Conservation (phyloP, 1,284 basidiomycete genomes). For the Ceratobasidium sp. region DNA sequence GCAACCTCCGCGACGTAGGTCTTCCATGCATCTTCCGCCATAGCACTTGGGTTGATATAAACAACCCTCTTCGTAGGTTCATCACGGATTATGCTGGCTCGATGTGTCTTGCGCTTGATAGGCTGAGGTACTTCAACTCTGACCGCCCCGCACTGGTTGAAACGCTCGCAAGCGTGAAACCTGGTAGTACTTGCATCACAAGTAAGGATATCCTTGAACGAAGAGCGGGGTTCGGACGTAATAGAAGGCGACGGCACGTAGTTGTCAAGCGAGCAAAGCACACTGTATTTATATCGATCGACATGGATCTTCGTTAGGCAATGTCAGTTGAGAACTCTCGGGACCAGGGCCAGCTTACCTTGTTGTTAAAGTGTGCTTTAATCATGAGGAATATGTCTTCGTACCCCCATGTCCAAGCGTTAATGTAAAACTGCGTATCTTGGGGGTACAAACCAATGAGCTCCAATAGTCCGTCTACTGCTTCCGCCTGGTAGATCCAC, state of each 20-base stretch:
- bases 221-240: background rate
- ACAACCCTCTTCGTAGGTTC: constrained; percentile 65
- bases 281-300: constrained; percentile 83
- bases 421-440: constrained; percentile 83
- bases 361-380: constrained; percentile 68
- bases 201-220: constrained; percentile 71
- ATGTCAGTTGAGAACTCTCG: background rate
- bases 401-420: constrained; percentile 94
- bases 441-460: constrained; percentile 75
- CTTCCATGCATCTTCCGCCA: constrained; percentile 70
- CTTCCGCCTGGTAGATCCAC: constrained; percentile 65
- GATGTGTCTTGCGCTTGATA: constrained; percentile 37
- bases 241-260: constrained; percentile 63
- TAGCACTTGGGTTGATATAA: constrained; percentile 79
- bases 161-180: constrained; percentile 92
- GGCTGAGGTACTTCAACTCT: constrained; percentile 50
- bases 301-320: constrained; percentile 74
- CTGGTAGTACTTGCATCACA: constrained; percentile 69
- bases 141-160: constrained; percentile 69
- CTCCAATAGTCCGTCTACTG: constrained; percentile 71
- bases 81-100: constrained; percentile 62
- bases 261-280: constrained; percentile 66
- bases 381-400: constrained; percentile 85
- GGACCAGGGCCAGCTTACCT: constrained; percentile 58
- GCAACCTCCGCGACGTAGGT: constrained; percentile 65